A percentile compares a stretch with the other conserved stretches of the same genome.
These are phyloP conservation scores for Tolypocladium sp. DNA, from an alignment of 2,329 filamentous ascomycete genomes.

Conservation along the genomic window DNA sequence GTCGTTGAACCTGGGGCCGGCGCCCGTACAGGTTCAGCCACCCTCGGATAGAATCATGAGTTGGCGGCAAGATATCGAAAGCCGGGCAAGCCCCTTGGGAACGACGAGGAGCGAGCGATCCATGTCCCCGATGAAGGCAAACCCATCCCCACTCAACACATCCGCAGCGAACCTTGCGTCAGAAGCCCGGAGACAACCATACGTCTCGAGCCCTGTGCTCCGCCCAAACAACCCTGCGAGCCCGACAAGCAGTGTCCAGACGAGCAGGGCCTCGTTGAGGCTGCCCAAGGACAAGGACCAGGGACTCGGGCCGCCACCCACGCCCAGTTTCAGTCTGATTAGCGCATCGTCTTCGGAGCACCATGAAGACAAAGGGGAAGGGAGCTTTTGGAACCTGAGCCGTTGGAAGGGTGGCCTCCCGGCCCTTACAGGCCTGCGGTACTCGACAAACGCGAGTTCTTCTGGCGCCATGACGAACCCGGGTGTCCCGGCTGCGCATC, in stretches of 20 bases:
- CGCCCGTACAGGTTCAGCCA: conserved; percentile 18
- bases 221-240: conserved; percentile 21
- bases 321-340: conserved; percentile 45
- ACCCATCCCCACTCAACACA: conserved; percentile 24
- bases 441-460: conserved; percentile 14
- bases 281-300: conserved; percentile 15
- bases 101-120: conserved; percentile 44
- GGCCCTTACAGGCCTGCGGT: conserved; percentile 24
- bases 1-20: conserved; percentile 35
- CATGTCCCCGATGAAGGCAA: conserved; percentile 41
- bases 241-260: conserved; percentile 25
- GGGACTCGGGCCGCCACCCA: conserved; percentile 31
- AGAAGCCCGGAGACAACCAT: conserved; percentile 36
- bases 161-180: conserved; percentile 31
- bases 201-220: conserved; percentile 18
- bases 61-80: conserved; percentile 66
- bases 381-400: conserved; percentile 48
- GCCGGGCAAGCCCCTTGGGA: conserved; percentile 26
- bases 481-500: conserved; percentile 20
- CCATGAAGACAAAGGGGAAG: conserved; percentile 30
- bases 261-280: conserved; percentile 15
- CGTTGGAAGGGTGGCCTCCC: conserved; percentile 39
- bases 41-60: conserved; percentile 70
- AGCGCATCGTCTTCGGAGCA: conserved; percentile 23
- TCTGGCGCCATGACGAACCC: conserved; percentile 2